These are phyloP conservation scores for Vaccinium macrocarpon DNA, from an alignment of 148 eudicot species.

Conservation along the genomic window DNA sequence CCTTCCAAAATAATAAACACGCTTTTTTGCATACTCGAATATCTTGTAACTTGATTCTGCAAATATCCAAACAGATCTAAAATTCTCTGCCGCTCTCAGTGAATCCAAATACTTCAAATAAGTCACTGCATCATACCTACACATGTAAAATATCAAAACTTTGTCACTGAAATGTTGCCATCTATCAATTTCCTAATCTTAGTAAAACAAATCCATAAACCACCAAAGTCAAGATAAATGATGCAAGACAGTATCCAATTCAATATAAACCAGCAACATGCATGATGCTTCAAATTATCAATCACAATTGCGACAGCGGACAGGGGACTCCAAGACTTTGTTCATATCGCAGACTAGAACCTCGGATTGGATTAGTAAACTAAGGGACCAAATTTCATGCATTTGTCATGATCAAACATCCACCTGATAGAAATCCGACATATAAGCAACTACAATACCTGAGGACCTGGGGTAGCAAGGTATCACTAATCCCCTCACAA, in stretches of 20 bases:
- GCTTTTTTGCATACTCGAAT: conserved; percentile 93
- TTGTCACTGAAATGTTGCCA: conserved; percentile 5
- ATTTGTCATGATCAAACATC: background rate
- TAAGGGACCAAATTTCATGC: background rate
- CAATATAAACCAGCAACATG: too few species aligned
- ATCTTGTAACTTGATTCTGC: conserved; percentile 96
- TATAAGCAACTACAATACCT: background rate
- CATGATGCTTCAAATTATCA: conserved; percentile 6
- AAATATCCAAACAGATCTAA: conserved; percentile 97
- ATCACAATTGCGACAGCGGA: background rate
- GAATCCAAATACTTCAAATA: conserved; percentile 99
- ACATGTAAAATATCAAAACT: conserved; percentile 14
- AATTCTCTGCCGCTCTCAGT: conserved; percentile 95
- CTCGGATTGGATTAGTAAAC: background rate
- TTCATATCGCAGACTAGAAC: background rate
- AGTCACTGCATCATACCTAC: conserved; percentile 97
- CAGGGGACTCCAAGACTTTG: background rate
- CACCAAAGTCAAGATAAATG: background rate
- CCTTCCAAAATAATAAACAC: conserved; percentile 71
- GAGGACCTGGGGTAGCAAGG: background rate
- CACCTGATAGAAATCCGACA: background rate
- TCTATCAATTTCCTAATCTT: background rate
- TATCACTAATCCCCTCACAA: background rate
- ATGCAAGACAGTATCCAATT: background rate
- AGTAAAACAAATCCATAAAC: background rate